Percentiles rank a stretch among this genome's conserved stretches.
These are phyloP conservation scores for Plantago major DNA, from an alignment of 257 asterid genomes.

Conservation along the genomic window DNA sequence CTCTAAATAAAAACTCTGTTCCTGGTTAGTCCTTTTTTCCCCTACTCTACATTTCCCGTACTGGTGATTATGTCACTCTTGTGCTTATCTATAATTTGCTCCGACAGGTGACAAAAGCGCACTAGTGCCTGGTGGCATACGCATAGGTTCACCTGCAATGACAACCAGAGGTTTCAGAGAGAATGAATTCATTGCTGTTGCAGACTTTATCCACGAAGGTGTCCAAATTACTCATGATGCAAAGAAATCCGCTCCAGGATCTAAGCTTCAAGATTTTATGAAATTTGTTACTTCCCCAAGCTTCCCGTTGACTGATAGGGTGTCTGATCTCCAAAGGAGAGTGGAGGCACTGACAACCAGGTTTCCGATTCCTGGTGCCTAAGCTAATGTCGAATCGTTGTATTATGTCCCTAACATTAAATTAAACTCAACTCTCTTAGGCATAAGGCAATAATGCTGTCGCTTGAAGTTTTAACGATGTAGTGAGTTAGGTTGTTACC, in stretches of 20 bases:
- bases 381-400: slow-evolving; percentile 63
- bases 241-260: slow-evolving; percentile 53
- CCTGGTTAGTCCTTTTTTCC: slow-evolving; percentile 55
- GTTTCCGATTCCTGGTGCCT: slow-evolving; percentile 83
- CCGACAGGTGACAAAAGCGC: slow-evolving; percentile 85
- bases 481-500: slow-evolving; percentile 1
- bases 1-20: slow-evolving; percentile 90
- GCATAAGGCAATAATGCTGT: background rate
- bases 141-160: slow-evolving; percentile 94
- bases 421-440: slow-evolving; percentile 1
- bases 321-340: slow-evolving; percentile 49
- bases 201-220: slow-evolving; percentile 88
- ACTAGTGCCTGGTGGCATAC: slow-evolving; percentile 89
- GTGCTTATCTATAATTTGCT: slow-evolving; percentile 4
- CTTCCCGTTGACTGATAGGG: slow-evolving; percentile 53
- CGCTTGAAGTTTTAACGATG: slow-evolving; percentile 8
- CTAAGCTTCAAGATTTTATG: slow-evolving; percentile 83
- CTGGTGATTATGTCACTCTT: background rate
- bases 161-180: slow-evolving; percentile 83
- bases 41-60: background rate
- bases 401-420: slow-evolving; percentile 5
- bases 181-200: slow-evolving; percentile 55
- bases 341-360: slow-evolving; percentile 74
- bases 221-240: slow-evolving; percentile 77
- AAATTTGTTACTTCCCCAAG: slow-evolving; percentile 54